phyloP scores from a whole-genome alignment of 768 basidiomycete genomes.

The Cystoderma amianthinum region DNA sequence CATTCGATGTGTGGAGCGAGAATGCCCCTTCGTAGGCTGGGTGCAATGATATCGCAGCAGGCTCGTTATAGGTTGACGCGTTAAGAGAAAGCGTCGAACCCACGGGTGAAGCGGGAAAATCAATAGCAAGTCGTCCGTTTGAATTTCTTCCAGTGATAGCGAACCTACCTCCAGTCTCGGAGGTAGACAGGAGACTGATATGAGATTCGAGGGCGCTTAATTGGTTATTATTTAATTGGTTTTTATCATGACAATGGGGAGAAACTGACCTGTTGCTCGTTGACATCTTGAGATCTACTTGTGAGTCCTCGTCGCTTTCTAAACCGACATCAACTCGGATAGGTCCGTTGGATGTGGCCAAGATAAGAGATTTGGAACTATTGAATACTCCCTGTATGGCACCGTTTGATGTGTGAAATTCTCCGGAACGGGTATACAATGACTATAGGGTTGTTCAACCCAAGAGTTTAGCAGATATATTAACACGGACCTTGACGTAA shows the following conservation, averaged over 20 bases:
- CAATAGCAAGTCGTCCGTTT: slow-evolving; percentile 22
- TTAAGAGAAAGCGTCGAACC: slow-evolving; percentile 21
- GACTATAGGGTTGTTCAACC: slow-evolving; percentile 16
- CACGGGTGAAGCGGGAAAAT: slow-evolving; percentile 22
- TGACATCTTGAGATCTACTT: slow-evolving; percentile 16
- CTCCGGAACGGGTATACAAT: slow-evolving; percentile 18
- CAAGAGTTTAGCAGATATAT: not conserved
- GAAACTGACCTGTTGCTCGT: slow-evolving; percentile 39
- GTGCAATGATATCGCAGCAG: slow-evolving; percentile 22
- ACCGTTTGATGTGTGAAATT: slow-evolving; percentile 31
- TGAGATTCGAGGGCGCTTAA: not conserved
- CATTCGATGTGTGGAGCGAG: slow-evolving; percentile 7
- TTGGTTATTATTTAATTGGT: not conserved
- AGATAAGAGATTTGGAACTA: slow-evolving; percentile 16
- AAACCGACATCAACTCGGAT: slow-evolving; percentile 34
- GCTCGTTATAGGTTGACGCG: slow-evolving; percentile 25
- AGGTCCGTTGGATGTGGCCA: slow-evolving; percentile 33
- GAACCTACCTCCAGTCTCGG: slow-evolving; percentile 19
- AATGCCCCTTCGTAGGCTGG: slow-evolving; percentile 32
- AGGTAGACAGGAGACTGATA: slow-evolving; percentile 8
- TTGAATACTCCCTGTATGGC: slow-evolving; percentile 40
- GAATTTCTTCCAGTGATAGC: slow-evolving; percentile 19
- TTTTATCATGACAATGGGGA: slow-evolving; percentile 6
- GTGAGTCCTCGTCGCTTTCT: slow-evolving; percentile 16
- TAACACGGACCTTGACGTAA: slow-evolving; percentile 20